Evolutionary conservation across 306 rosid genomes (phyloP).

Genomic region (Sindora glabra): DNA sequence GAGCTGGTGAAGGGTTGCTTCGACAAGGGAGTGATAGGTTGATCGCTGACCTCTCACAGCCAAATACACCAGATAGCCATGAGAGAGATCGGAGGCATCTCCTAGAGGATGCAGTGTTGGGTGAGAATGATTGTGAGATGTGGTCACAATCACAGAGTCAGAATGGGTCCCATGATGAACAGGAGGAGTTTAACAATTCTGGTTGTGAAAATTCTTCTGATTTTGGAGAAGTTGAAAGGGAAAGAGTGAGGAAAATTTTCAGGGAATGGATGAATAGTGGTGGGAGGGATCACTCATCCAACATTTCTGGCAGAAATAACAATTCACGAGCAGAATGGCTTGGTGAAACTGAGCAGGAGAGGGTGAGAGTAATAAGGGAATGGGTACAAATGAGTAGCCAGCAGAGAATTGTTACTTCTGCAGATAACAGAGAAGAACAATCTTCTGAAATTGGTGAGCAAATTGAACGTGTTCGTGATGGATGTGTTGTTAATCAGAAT

Average conservation of each 20-base stretch:
- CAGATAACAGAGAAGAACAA: conserved; percentile 56
- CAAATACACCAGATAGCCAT: conserved; percentile 23
- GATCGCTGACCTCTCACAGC: conserved; percentile 30
- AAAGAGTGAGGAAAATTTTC: conserved; percentile 82
- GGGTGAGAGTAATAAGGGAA: conserved; percentile 79
- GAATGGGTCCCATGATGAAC: conserved; percentile 57
- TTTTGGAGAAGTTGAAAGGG: conserved; percentile 78
- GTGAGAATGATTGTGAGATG: conserved; percentile 58
- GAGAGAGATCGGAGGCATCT: conserved; percentile 28
- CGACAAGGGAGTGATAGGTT: conserved; percentile 46
- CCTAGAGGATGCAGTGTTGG: conserved; percentile 40
- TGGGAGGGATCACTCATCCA: conserved; percentile 39
- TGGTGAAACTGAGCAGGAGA: conserved; percentile 86
- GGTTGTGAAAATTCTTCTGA: conserved; percentile 54
- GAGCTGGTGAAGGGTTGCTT: conserved; percentile 45
- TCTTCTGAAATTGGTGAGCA: conserved; percentile 49
- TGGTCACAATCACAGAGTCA: conserved; percentile 70
- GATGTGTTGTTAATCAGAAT: conserved; percentile 51
- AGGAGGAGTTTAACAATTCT: conserved; percentile 44
- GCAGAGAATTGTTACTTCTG: conserved; percentile 46
- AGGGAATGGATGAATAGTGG: conserved; percentile 86
- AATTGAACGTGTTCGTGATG: conserved; percentile 50
- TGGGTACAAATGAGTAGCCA: conserved; percentile 75
- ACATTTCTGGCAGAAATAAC: conserved; percentile 36
- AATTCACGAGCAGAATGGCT: conserved; percentile 61